Percentiles rank a stretch among this genome's conserved stretches.
These are phyloP conservation scores for Carex pumila DNA, from an alignment of 176 grass and related monocot species.

Conservation along the genomic window DNA sequence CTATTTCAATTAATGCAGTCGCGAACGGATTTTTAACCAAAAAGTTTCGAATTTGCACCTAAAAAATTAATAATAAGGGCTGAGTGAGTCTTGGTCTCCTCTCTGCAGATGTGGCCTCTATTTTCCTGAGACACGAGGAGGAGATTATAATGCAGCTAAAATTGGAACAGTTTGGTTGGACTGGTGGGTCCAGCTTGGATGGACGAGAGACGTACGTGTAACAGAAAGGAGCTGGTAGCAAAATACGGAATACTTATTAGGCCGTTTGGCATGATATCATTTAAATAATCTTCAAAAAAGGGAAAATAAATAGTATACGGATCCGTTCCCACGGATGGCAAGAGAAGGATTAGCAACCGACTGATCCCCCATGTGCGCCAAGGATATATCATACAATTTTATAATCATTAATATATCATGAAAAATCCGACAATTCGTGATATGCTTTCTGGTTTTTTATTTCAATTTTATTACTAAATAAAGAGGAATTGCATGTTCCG, in stretches of 20 bases:
- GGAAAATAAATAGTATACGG: background rate
- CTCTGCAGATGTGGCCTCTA: too few species aligned
- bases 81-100: too few species aligned
- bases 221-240: background rate
- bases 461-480: background rate
- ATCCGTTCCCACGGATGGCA: background rate
- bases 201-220: background rate
- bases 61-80: too few species aligned
- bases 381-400: background rate
- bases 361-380: constrained; percentile 17
- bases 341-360: background rate
- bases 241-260: background rate
- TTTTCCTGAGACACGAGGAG: too few species aligned
- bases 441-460: background rate
- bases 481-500: background rate
- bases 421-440: constrained; percentile 12
- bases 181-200: background rate
- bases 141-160: background rate
- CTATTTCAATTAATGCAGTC: too few species aligned
- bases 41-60: too few species aligned
- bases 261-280: background rate
- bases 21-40: too few species aligned
- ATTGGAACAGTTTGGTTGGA: background rate
- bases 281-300: background rate
- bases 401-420: background rate